Base-by-base conservation (phyloP, 495 filamentous ascomycete species). In the Aspergillus nidulans region DNA sequence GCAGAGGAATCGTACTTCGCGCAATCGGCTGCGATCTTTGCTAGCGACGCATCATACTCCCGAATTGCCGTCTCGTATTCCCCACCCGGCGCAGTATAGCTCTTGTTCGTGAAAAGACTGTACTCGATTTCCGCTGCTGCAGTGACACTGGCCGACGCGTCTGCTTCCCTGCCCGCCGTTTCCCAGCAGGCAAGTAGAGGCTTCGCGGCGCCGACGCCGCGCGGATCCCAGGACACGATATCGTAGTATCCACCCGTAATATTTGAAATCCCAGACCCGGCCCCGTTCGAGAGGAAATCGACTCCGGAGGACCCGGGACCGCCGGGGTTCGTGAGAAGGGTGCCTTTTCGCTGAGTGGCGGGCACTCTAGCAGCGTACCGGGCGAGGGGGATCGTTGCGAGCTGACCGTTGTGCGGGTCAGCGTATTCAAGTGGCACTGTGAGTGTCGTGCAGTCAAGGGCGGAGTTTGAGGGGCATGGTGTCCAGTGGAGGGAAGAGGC, bases 241-340 rank as follows among this genome's bases (percentile, higher is more conserved):
- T 54, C 52, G n/a, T 54, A 54, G 4, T 25, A 25, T 1, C 52
- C 52, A 12, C 13, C 40, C 2, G 52, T 46, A 9, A 54, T 47
- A 16, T 21, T 54, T 1, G 52, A 46, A 10, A 54, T 38, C 1
- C 52, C 52, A 6, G 24, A 26, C 0, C 52, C 52, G 0, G 52
- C 52, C 3, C 52, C 52, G 26, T 36, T 25, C 10, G 25, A 4
- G 1, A 54, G 19, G 26, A 54, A 54, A 8, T 23, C 15, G 19
- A 46, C 39, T 2, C 52, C 52, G 3, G 52, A 38, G 6, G 52
- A 34, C 9, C 52, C 52, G 19, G 52, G 41, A 19, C 52, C 52
- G 18, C 52, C 52, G 12, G 52, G 52, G 28, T 54, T 54, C 10
- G 52, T 54, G 28, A 54, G 52, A 12, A 54, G 41, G 3, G 52